Base-by-base conservation (phyloP, 1,284 basidiomycete genomes). In the Earliella scabrosa region DNA sequence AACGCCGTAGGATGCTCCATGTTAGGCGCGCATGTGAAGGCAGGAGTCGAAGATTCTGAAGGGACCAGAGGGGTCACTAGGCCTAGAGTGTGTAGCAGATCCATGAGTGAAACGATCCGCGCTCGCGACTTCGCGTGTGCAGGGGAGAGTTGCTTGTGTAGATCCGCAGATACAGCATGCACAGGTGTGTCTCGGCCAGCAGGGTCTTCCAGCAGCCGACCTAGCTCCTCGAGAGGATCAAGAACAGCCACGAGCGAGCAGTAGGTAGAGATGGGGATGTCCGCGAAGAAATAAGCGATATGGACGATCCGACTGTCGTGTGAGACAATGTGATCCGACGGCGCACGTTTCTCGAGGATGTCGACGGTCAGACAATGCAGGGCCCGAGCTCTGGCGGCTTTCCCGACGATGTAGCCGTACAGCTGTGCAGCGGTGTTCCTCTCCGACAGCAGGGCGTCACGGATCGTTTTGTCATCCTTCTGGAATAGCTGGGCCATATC, bases 371-470 rank as follows among this genome's bases (percentile, higher is more conserved):
- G 72, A n/a, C 88, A 69, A 68, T 93, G 88, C 2, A 92, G 71
- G 55, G 82, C 76, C 32, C 82, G 82, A 11, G 83, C 81, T 38
- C 91, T 81, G 9, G 82, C 72, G 31, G 80, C 79, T 65, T 83
- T 87, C 11, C 85, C 89, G 21, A 82, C 74, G 43, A 88, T 78
- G 66, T 82, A 90, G 14, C 90, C 90, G 66, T 88, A 88, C 31
- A 81, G 59, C 62, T 93, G 90, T 6, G 82, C 79, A 16, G 87
- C 63, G 1, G 87, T 88, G 47, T 82, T 82, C 49, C 81, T 78
- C 66, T 92, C 88, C 0, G 81, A 78, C 9, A 90, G 71, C 50
- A 91, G 74, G n/a, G 82, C 77, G 13, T 84, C 80, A 34, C 81
- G 80, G 43, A 88, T 78, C 2, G 75, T 78, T 10, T 77, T 72